Conservation (phyloP, 768 basidiomycete species). For the Serendipita vermifera region DNA sequence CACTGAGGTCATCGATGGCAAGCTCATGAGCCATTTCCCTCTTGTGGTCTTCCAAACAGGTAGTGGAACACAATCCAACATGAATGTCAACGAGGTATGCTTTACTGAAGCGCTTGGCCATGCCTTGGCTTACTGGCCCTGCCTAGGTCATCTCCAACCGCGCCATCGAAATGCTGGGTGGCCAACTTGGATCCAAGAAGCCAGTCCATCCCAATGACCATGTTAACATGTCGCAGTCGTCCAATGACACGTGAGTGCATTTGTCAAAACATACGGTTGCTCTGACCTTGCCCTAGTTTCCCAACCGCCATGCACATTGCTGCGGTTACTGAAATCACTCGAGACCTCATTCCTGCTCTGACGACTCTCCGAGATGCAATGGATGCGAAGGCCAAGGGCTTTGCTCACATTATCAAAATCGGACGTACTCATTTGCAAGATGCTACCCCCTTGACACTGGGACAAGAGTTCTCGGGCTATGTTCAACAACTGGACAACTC, state of each 20-base stretch:
- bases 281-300: constrained; percentile 43
- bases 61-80: constrained; percentile 97
- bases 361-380: constrained; percentile 73
- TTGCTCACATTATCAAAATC: constrained; percentile 93
- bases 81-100: constrained; percentile 91
- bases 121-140: not conserved
- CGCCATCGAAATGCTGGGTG: constrained; percentile 93
- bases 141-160: constrained; percentile 89
- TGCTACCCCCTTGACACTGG: constrained; percentile 92
- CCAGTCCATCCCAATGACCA: constrained; percentile 99
- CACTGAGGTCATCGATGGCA: constrained; percentile 97
- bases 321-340: constrained; percentile 76
- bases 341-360: constrained; percentile 72
- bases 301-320: constrained; percentile 99
- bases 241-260: constrained; percentile 94
- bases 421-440: constrained; percentile 96
- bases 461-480: constrained; percentile 98
- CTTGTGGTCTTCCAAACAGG: constrained; percentile 99
- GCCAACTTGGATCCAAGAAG: constrained; percentile 86
- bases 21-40: constrained; percentile 90
- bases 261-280: not conserved
- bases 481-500: constrained; percentile 88
- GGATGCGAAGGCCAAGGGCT: constrained; percentile 65
- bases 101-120: not conserved
- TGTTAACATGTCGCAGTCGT: constrained; percentile 98